phyloP scores from a whole-genome alignment of 1,284 basidiomycete species.

The Pseudozyma sp. region DNA sequence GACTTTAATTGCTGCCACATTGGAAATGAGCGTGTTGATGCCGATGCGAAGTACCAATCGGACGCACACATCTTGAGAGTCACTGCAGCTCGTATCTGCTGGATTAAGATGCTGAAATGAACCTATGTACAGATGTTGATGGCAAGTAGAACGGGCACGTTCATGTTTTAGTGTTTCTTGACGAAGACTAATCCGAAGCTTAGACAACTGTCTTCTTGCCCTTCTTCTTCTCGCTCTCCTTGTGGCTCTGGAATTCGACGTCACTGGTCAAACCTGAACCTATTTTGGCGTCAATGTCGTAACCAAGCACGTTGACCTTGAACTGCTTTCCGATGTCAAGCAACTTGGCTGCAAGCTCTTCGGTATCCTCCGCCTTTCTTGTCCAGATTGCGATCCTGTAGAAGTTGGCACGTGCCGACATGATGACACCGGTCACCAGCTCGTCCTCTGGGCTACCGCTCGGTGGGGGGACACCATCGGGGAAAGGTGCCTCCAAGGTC shows the following conservation, averaged over 20 bases:
- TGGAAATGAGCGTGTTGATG: too few relatives aligned
- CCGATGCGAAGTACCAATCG: too few relatives aligned
- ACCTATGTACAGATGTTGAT: neutral
- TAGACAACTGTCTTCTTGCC: conserved; percentile 76
- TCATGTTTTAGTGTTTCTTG: neutral
- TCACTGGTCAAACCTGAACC: conserved; percentile 74
- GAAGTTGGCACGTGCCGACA: conserved; percentile 92
- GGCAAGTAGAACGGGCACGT: neutral
- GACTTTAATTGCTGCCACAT: too few relatives aligned
- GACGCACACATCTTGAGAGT: too few relatives aligned
- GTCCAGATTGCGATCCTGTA: conserved; percentile 99
- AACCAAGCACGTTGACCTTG: conserved; percentile 89
- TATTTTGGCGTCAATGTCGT: conserved; percentile 79
- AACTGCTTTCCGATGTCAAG: conserved; percentile 83
- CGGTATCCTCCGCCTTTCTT: conserved; percentile 74
- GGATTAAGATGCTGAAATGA: neutral
- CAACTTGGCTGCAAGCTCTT: conserved; percentile 74
- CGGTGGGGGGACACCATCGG: conserved; percentile 48
- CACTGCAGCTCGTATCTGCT: too few relatives aligned
- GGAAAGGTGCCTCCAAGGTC: conserved; percentile 63
- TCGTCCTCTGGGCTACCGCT: conserved; percentile 48
- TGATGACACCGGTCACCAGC: conserved; percentile 78
- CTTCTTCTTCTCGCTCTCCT: conserved; percentile 86
- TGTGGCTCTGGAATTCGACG: conserved; percentile 67
- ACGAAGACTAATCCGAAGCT: neutral